A percentile compares a stretch with the other conserved stretches of the same genome.
Conservation (phyloP, 495 filamentous ascomycete genomes). For the Articulospora tetracladia region DNA sequence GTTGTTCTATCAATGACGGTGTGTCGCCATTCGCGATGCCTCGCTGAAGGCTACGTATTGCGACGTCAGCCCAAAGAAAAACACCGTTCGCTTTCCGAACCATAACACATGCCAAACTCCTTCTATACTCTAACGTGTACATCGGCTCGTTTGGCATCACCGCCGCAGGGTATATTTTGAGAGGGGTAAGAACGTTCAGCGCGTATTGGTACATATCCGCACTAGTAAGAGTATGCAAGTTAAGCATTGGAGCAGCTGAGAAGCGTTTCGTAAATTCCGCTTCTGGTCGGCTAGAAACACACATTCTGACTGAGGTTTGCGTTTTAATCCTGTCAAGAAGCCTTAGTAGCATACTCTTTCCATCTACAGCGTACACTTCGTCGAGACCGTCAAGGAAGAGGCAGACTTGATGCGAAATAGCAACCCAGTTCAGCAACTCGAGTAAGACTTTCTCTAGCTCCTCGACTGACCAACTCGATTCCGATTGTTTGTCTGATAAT, state of each 20-base stretch:
- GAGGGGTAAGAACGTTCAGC: background rate
- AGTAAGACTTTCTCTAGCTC: background rate
- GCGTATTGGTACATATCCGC: background rate
- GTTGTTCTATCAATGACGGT: background rate
- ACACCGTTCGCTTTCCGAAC: background rate
- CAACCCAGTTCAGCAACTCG: background rate
- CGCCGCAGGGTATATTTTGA: background rate
- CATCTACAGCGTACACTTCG: background rate
- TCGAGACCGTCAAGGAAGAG: background rate
- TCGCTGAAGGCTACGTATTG: background rate
- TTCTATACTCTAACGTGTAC: background rate
- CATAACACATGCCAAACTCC: background rate
- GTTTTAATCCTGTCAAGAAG: background rate
- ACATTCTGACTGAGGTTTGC: background rate
- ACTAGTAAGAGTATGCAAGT: background rate
- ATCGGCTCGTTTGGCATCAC: background rate
- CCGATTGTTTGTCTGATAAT: background rate
- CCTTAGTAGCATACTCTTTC: background rate
- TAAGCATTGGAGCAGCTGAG: background rate
- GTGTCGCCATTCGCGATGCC: background rate
- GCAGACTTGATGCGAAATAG: background rate
- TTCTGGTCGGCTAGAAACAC: constrained; percentile 1
- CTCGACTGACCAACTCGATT: background rate
- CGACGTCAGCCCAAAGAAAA: background rate
- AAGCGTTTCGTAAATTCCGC: background rate